Percentiles rank a stretch among this genome's conserved stretches.
Conservation (phyloP, 176 grass and related monocot genomes). For the Avena eriantha region DNA sequence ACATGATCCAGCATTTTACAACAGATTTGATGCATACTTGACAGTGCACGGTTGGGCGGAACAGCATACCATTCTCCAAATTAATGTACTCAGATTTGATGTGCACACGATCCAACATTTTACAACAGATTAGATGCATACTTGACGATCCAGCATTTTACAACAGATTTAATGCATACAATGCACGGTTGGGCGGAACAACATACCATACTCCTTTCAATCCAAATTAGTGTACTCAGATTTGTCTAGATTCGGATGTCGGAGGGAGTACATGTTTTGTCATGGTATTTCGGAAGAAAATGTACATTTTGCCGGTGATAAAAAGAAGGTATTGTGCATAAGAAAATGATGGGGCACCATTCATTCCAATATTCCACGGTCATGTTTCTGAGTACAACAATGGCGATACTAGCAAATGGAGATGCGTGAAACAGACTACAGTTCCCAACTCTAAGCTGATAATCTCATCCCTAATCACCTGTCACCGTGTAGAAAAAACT, state of each 20-base stretch:
- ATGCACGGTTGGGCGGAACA: no score
- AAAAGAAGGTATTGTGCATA: not conserved
- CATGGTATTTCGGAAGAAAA: not conserved
- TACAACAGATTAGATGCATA: not conserved
- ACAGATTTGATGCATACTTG: not conserved
- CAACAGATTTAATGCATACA: not conserved
- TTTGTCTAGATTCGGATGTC: no score
- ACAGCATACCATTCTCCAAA: not conserved
- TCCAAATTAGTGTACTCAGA: no score
- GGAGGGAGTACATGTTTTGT: not conserved
- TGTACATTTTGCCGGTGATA: not conserved
- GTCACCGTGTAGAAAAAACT: not conserved
- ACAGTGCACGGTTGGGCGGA: not conserved
- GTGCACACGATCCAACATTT: not conserved
- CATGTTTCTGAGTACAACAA: not conserved
- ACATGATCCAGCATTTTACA: not conserved
- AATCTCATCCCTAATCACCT: not conserved
- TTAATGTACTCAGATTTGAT: not conserved
- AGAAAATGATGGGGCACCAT: not conserved
- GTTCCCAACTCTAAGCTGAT: not conserved
- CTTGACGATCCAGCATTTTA: not conserved
- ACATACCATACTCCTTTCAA: no score
- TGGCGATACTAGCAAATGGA: constrained; percentile 1
- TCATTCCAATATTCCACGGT: not conserved
- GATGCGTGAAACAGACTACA: not conserved